Evolutionary conservation across 306 rosid genomes (phyloP).

Genomic region (Adenanthera pavonina): DNA sequence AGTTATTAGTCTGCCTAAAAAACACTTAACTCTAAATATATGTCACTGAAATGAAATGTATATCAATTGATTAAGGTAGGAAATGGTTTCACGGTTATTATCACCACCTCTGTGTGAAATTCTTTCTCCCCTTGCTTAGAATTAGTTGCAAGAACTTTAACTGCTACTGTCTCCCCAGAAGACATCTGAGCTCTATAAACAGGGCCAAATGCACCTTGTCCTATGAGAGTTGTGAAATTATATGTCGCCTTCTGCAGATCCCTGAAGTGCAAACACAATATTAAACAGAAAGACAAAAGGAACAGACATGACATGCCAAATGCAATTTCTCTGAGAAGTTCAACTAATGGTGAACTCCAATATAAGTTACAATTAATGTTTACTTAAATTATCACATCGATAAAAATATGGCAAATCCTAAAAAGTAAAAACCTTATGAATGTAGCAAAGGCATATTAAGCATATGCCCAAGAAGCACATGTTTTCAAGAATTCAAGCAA

Average conservation of each 20-base stretch:
- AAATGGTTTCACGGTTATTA: neutral
- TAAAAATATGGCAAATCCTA: neutral
- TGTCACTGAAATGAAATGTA: neutral
- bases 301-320: constrained; percentile 28
- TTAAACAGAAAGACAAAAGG: constrained; percentile 20
- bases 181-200: constrained; percentile 98
- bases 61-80: neutral
- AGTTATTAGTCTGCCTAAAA: neutral
- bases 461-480: neutral
- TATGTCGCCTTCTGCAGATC: constrained; percentile 92
- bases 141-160: constrained; percentile 93
- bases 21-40: neutral
- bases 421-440: neutral
- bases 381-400: constrained; percentile 14
- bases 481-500: neutral
- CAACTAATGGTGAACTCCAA: neutral
- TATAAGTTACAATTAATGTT: neutral
- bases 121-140: constrained; percentile 99
- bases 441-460: neutral
- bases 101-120: constrained; percentile 86
- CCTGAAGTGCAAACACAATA: constrained; percentile 51
- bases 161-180: constrained; percentile 90
- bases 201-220: constrained; percentile 99
- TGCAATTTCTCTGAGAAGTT: neutral
- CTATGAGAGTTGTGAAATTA: constrained; percentile 93